These are phyloP conservation scores for Delitschia confertaspora DNA, from an alignment of 495 filamentous ascomycete species.

Conservation along the genomic window DNA sequence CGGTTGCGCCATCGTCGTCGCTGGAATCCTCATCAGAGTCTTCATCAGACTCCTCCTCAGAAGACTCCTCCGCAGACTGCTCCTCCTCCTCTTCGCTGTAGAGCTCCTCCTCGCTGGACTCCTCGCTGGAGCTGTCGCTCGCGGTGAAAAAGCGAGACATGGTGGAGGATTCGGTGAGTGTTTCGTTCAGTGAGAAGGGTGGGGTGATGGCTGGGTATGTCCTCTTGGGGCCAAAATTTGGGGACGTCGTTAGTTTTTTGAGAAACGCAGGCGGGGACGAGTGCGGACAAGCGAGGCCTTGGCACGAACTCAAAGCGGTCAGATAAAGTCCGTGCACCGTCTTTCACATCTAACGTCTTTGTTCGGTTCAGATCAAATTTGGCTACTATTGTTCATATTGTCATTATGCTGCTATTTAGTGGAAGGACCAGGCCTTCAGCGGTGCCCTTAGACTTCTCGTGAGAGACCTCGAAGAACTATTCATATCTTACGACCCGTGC, in stretches of 20 bases:
- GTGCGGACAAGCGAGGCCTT: not conserved
- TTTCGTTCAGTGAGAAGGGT: not conserved
- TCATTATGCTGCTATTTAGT: no score
- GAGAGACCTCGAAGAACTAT: no score
- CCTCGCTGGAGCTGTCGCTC: constrained; percentile 77
- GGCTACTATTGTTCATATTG: no score
- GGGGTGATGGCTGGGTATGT: not conserved
- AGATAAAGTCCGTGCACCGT: not conserved
- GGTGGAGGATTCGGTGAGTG: no score
- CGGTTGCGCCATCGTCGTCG: constrained; percentile 58
- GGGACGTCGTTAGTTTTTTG: not conserved
- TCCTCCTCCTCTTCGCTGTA: constrained; percentile 62
- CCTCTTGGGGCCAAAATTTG: not conserved
- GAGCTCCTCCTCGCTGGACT: constrained; percentile 85
- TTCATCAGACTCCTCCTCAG: constrained; percentile 32
- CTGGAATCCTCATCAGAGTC: constrained; percentile 34
- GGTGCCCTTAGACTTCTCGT: no score
- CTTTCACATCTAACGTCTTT: not conserved
- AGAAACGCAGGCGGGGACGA: not conserved
- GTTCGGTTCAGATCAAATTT: no score
- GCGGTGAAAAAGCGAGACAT: constrained; percentile 98
- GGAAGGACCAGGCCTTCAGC: no score
- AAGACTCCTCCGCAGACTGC: no score
- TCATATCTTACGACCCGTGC: no score
- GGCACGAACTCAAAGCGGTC: not conserved